These are phyloP conservation scores for Ballota nigra DNA, from an alignment of 257 asterid species.

Conservation along the genomic window DNA sequence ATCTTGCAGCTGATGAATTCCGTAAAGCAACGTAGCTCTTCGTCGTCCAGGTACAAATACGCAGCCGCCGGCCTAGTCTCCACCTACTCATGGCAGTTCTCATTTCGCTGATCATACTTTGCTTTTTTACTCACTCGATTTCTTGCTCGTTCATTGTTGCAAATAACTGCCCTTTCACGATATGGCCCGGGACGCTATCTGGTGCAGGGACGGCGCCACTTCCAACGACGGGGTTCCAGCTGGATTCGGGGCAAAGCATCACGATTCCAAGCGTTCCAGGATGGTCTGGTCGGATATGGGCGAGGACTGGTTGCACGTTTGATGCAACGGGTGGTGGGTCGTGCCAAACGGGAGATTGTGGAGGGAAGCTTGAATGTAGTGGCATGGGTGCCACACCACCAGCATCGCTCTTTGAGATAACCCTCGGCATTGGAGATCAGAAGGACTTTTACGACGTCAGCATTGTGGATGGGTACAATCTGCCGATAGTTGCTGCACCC, in stretches of 20 bases:
- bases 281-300: slow-evolving; percentile 92
- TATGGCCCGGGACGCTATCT: slow-evolving; percentile 86
- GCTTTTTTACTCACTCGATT: slow-evolving; percentile 30
- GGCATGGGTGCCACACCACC: slow-evolving; percentile 83
- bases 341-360: slow-evolving; percentile 82
- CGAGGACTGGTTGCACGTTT: slow-evolving; percentile 76
- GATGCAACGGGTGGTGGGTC: slow-evolving; percentile 60
- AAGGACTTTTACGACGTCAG: slow-evolving; percentile 78
- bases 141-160: slow-evolving; percentile 49
- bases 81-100: slow-evolving; percentile 39
- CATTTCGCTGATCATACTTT: slow-evolving; percentile 21
- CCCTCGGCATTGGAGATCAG: slow-evolving; percentile 60
- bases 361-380: slow-evolving; percentile 67
- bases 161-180: slow-evolving; percentile 65
- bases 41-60: slow-evolving; percentile 42
- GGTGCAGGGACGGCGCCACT: slow-evolving; percentile 70
- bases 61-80: neutral
- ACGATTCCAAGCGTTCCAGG: slow-evolving; percentile 51
- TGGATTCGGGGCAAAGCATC: slow-evolving; percentile 58
- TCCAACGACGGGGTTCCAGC: slow-evolving; percentile 67
- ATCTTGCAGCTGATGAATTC: slow-evolving; percentile 47
- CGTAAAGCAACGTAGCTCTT: slow-evolving; percentile 36
- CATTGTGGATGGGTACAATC: slow-evolving; percentile 75
- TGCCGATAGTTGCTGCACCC: slow-evolving; percentile 62
- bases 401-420: slow-evolving; percentile 76